Percentiles rank a stretch among this genome's conserved stretches.
These are phyloP conservation scores for Ustilago cynodontis DNA, from an alignment of 1,284 basidiomycete genomes.

Conservation along the genomic window DNA sequence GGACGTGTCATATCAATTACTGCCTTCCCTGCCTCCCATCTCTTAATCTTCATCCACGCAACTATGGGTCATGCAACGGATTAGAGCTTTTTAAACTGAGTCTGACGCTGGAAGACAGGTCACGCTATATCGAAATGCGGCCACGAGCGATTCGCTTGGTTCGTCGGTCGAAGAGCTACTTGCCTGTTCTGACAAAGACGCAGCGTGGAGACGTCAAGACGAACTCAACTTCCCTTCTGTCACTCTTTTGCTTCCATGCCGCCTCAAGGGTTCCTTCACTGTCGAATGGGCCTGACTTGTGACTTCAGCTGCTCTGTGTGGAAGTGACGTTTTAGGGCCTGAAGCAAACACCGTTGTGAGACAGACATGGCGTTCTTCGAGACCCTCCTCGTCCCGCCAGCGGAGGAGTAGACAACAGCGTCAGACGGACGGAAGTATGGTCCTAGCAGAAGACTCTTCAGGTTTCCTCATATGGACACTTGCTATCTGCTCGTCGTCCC, in stretches of 20 bases:
- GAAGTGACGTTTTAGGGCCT: not conserved
- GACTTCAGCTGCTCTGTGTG: not conserved
- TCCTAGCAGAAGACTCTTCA: not conserved
- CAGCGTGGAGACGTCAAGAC: slow-evolving; percentile 4
- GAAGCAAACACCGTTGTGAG: slow-evolving; percentile 19
- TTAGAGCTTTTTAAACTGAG: not conserved
- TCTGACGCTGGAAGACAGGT: not conserved
- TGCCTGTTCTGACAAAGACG: not conserved
- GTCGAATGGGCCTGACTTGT: not conserved
- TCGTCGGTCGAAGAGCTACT: not conserved
- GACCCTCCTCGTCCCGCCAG: not conserved
- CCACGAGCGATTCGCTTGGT: not conserved
- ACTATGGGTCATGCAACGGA: not conserved
- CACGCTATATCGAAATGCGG: not conserved
- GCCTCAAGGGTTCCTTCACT: too few relatives aligned
- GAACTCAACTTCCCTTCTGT: slow-evolving; percentile 20
- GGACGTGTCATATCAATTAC: slow-evolving; percentile 46
- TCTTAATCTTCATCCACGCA: not conserved
- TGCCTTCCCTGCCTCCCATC: slow-evolving; percentile 2
- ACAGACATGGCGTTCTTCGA: slow-evolving; percentile 10
- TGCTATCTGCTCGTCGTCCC: not conserved
- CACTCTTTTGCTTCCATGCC: not conserved
- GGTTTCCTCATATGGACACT: slow-evolving; percentile 17
- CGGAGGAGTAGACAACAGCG: not conserved
- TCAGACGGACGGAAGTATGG: not conserved